These are phyloP conservation scores for Citrullus mucosospermus DNA, from an alignment of 306 rosid genomes.

Conservation along the genomic window DNA sequence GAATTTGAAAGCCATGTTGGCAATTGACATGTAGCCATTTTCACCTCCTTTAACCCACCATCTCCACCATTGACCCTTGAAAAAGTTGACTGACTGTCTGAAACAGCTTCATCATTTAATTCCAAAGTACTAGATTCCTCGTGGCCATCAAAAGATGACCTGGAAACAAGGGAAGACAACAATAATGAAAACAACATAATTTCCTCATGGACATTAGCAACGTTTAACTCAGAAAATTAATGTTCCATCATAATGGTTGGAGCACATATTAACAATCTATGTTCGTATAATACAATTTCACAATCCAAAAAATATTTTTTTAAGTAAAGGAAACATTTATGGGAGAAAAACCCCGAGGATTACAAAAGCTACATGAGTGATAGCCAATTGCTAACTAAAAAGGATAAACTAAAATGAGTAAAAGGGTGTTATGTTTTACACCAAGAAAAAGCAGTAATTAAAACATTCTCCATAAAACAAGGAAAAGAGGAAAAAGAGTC, in stretches of 20 bases:
- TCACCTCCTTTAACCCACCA: slow-evolving; percentile 36
- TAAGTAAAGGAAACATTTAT: no score
- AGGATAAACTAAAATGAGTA: no score
- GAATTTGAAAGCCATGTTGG: slow-evolving; percentile 89
- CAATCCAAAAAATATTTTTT: background rate
- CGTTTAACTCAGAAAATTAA: background rate
- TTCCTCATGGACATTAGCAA: background rate
- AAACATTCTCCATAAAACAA: no score
- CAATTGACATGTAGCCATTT: slow-evolving; percentile 44
- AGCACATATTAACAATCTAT: background rate
- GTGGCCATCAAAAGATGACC: slow-evolving; percentile 68
- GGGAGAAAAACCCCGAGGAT: no score
- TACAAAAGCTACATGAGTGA: no score
- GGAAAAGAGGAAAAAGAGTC: no score
- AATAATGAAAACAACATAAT: background rate
- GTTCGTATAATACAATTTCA: background rate
- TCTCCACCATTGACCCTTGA: slow-evolving; percentile 45
- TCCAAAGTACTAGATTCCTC: slow-evolving; percentile 60
- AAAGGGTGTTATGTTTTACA: no score
- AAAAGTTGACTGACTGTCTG: slow-evolving; percentile 37
- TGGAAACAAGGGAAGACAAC: slow-evolving; percentile 20
- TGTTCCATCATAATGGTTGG: background rate
- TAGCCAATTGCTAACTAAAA: no score
- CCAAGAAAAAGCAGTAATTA: no score
- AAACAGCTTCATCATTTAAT: slow-evolving; percentile 40